Conservation (phyloP, 176 grass and related monocot genomes). For the Elymus sibiricus region DNA sequence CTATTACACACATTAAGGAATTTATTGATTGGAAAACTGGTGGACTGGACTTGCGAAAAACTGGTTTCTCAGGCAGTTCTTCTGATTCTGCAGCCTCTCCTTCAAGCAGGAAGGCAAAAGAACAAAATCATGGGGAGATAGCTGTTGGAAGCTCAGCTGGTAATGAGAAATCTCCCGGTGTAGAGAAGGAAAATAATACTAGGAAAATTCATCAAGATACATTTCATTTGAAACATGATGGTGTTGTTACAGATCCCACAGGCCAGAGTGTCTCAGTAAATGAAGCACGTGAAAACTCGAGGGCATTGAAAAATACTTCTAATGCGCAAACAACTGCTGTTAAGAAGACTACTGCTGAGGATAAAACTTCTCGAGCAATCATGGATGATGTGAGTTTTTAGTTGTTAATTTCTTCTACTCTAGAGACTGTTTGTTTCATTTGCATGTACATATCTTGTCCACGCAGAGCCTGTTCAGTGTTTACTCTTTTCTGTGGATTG, state of each 20-base stretch:
- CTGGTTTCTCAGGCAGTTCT: background rate
- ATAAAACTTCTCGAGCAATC: conserved; percentile 35
- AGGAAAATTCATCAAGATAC: conserved; percentile 10
- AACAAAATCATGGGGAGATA: conserved; percentile 15
- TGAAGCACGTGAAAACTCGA: conserved; percentile 22
- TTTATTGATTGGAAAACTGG: background rate
- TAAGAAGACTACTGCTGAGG: conserved; percentile 30
- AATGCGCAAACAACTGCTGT: background rate
- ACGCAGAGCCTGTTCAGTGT: background rate
- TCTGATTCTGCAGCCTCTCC: background rate
- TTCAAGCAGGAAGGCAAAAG: conserved; percentile 34
- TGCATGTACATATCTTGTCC: conserved; percentile 7
- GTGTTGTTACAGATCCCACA: background rate
- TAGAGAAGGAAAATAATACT: background rate
- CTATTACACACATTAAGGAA: conserved; percentile 11
- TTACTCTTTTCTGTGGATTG: background rate
- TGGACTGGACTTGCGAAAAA: conserved; percentile 16
- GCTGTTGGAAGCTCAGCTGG: background rate
- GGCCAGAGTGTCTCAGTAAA: conserved; percentile 2
- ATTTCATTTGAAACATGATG: background rate
- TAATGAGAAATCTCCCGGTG: conserved; percentile 8
- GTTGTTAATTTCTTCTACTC: conserved; percentile 1
- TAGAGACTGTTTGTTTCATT: background rate
- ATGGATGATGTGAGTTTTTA: conserved; percentile 61
- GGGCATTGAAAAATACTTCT: conserved; percentile 12